phyloP scores from a whole-genome alignment of 192 early-diverging fungal genomes.

The Obelidium mucronatum region DNA sequence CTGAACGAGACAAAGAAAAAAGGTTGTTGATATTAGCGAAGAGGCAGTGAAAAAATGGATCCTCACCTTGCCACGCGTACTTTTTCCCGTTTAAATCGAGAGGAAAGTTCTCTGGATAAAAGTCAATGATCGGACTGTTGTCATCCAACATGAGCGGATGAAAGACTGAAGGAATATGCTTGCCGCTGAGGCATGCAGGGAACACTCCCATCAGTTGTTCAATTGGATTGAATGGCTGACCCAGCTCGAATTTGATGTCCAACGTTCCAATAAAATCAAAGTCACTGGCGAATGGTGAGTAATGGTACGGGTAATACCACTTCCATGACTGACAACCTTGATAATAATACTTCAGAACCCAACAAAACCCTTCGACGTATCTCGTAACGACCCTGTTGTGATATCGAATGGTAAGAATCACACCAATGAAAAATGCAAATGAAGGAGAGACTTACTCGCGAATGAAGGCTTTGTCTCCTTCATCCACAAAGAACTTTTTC shows the following conservation, averaged over 20 bases:
- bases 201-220: constrained; percentile 99
- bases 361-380: constrained; percentile 95
- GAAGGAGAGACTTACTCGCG: constrained; percentile 48
- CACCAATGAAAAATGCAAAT: constrained; percentile 27
- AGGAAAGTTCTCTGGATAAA: constrained; percentile 92
- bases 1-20: constrained; percentile 11
- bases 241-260: constrained; percentile 79
- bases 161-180: constrained; percentile 82
- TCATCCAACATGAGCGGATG: constrained; percentile 86
- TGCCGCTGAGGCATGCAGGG: constrained; percentile 82
- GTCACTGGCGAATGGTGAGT: constrained; percentile 93
- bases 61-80: constrained; percentile 89
- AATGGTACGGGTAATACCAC: constrained; percentile 99
- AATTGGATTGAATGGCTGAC: constrained; percentile 90
- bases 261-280: constrained; percentile 57
- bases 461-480: constrained; percentile 60
- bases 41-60: constrained; percentile 12
- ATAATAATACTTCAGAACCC: constrained; percentile 98
- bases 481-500: constrained; percentile 69
- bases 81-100: constrained; percentile 99
- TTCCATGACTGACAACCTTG: constrained; percentile 95
- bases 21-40: constrained; percentile 10
- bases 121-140: constrained; percentile 90
- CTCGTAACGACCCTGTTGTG: constrained; percentile 60
- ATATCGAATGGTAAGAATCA: neutral